Evolutionary conservation across 805 yeast species (phyloP).

Genomic region (Barnettozyma pratensis): DNA sequence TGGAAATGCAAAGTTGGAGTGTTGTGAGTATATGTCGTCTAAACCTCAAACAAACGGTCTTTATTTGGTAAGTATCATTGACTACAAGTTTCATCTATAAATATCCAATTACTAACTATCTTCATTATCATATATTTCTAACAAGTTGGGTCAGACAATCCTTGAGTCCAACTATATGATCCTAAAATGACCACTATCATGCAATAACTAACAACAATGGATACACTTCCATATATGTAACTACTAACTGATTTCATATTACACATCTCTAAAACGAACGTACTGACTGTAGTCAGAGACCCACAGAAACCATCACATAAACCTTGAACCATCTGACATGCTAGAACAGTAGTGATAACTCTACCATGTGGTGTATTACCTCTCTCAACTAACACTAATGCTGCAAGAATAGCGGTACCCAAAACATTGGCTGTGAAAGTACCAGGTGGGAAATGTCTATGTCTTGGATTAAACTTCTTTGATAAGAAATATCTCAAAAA

Average conservation of each 20-base stretch:
- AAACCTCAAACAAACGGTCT: conserved; percentile 12
- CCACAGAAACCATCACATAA: conserved; percentile 68
- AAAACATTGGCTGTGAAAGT: conserved; percentile 45
- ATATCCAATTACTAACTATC: background rate
- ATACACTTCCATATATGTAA: conserved; percentile 45
- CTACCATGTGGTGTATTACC: conserved; percentile 32
- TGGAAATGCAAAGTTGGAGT: too few species aligned
- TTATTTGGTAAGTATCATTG: conserved; percentile 6
- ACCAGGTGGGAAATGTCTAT: conserved; percentile 48
- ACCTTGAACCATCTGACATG: conserved; percentile 51
- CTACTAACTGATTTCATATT: conserved; percentile 31
- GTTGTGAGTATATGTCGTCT: conserved; percentile 2
- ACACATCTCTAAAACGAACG: conserved; percentile 66
- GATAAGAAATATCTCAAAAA: conserved; percentile 51
- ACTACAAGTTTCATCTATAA: background rate
- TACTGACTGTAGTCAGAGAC: conserved; percentile 66
- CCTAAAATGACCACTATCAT: conserved; percentile 61
- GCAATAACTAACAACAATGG: conserved; percentile 44
- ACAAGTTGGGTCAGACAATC: conserved; percentile 29
- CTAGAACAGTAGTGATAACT: conserved; percentile 28
- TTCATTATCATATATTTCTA: background rate
- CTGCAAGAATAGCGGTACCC: conserved; percentile 41
- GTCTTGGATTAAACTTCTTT: conserved; percentile 38
- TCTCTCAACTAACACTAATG: conserved; percentile 38
- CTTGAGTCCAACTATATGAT: conserved; percentile 63